Conservation (phyloP, 2,329 filamentous ascomycete genomes). For the Aspergillus sp. region DNA sequence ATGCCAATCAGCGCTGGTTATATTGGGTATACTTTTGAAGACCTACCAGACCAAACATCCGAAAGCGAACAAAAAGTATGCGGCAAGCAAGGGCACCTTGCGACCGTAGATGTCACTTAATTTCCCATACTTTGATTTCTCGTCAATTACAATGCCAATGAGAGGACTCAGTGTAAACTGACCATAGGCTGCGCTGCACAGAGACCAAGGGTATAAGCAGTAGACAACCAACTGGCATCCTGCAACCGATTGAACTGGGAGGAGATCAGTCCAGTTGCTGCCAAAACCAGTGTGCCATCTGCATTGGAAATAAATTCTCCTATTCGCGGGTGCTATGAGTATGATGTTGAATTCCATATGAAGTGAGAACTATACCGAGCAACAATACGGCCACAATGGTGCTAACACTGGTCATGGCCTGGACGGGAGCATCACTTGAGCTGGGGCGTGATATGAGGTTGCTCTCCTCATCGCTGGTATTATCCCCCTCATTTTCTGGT, state of each 20-base stretch:
- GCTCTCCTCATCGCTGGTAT: too few species aligned
- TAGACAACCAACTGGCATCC: constrained; percentile 56
- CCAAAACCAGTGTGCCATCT: constrained; percentile 61
- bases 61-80: constrained; percentile 49
- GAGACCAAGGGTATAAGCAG: constrained; percentile 47
- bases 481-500: too few species aligned
- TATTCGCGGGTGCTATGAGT: too few species aligned
- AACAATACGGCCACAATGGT: too few species aligned
- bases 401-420: too few species aligned
- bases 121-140: constrained; percentile 45
- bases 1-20: too few species aligned
- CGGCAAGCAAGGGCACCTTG: constrained; percentile 45
- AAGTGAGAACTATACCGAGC: too few species aligned
- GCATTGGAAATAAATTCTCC: constrained; percentile 56
- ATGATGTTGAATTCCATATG: too few species aligned
- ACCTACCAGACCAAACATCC: constrained; percentile 36
- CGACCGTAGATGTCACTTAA: constrained; percentile 56
- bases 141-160: background rate
- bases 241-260: constrained; percentile 56
- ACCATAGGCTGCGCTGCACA: constrained; percentile 51
- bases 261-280: constrained; percentile 59
- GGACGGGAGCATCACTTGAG: too few species aligned
- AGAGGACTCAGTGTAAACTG: constrained; percentile 20
- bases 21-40: constrained; percentile 11
- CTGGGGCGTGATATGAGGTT: too few species aligned